Base-by-base conservation (phyloP, 2,329 filamentous ascomycete genomes). In the Nemania serpens region DNA sequence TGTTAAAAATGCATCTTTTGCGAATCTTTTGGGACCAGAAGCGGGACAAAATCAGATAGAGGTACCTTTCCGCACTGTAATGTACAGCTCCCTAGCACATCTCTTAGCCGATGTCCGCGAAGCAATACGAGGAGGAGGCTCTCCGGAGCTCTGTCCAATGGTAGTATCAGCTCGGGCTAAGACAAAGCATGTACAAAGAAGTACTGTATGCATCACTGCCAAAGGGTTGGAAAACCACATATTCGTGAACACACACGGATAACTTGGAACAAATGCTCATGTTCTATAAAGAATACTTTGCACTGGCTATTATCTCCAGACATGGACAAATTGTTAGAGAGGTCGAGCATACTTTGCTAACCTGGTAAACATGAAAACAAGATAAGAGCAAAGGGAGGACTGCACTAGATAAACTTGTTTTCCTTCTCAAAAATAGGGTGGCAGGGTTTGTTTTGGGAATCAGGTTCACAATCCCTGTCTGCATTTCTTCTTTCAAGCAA, bases 41-140 rank as follows among this genome's bases (percentile, higher is more conserved):
- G 7, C 25, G 7, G 25, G 25, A 29, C n/a, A n/a, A n/a, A n/a
- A n/a, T n/a, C n/a, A n/a, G n/a, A n/a, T n/a, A n/a, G n/a, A 42
- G 46, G 29, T 36, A 36, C 17, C 2, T 18, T 48, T 6, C 17
- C 22, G 46, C 29, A 48, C 46, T 48, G 46, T 48, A 17, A 15
- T 17, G 42, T 45, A 45, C n/a, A 17, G 7, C 2, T 37, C 34
- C 55, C 20, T 41, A 43, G 41, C 36, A 47, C 42, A 43, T 48
- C 53, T 43, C 20, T 56, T 47, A 7, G 39, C 52, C 10, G 17
- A 47, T 42, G 45, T 45, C 33, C 39, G 17, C 57, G 54, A 49
- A 49, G 54, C 43, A 61, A 61, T 54, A 61, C 59, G 59, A 61
- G 54, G 49, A 54, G 25, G 47, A 29, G 25, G 25, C 25, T 51